Conservation (phyloP, 495 filamentous ascomycete genomes). For the Aspergillus indologenus region DNA sequence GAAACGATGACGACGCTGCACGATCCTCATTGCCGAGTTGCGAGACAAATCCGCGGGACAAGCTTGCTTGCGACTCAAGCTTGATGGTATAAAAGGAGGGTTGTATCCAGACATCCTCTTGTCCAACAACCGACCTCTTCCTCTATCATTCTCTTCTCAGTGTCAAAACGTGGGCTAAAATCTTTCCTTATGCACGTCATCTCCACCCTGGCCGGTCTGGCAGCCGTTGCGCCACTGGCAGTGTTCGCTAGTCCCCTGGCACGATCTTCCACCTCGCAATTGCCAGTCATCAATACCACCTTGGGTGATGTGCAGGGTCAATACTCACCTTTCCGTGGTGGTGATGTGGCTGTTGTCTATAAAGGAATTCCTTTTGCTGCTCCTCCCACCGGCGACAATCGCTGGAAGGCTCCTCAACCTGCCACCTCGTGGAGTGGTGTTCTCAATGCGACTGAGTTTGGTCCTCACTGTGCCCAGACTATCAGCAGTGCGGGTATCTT, state of each 20-base stretch:
- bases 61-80: no score
- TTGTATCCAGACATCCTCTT: neutral
- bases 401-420: slow-evolving; percentile 7
- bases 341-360: slow-evolving; percentile 8
- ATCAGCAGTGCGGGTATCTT: slow-evolving; percentile 16
- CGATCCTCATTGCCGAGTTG: neutral
- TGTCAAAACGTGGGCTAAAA: no score
- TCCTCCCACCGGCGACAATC: slow-evolving; percentile 11
- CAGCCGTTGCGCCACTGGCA: slow-evolving; percentile 1
- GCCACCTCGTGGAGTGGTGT: neutral
- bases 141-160: neutral
- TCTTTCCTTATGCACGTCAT: neutral
- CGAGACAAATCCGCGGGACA: neutral
- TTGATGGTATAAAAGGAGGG: no score
- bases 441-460: slow-evolving; percentile 17
- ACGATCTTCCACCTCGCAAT: neutral
- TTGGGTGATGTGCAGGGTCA: slow-evolving; percentile 6
- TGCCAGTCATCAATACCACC: slow-evolving; percentile 10
- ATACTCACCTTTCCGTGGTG: slow-evolving; percentile 10
- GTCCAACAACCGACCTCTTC: neutral
- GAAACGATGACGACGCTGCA: neutral
- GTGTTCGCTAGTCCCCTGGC: neutral
- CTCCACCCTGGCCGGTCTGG: slow-evolving; percentile 1
- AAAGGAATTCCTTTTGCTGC: slow-evolving; percentile 15
- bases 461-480: slow-evolving; percentile 18